Percentiles rank a stretch among this genome's conserved stretches.
phyloP scores from a whole-genome alignment of 2,329 filamentous ascomycete species.

The Scolecobasidium constrictum region DNA sequence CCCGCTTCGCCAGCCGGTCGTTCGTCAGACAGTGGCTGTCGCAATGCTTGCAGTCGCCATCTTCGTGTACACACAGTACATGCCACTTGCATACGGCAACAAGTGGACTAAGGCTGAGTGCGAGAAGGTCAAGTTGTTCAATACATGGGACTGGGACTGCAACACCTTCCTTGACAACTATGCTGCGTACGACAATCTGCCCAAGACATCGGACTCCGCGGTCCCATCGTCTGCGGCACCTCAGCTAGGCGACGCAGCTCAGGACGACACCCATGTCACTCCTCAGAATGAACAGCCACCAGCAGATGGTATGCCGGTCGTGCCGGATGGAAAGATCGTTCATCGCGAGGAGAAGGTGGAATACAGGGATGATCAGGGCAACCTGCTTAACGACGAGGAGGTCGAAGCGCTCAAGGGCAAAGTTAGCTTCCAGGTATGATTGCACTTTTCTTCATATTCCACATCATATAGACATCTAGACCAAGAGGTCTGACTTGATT shows the following conservation, averaged over 20 bases:
- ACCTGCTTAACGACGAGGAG: conserved; percentile 72
- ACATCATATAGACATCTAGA: not conserved
- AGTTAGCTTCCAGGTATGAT: conserved; percentile 61
- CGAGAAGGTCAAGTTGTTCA: conserved; percentile 74
- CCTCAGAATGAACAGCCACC: conserved; percentile 10
- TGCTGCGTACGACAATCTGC: conserved; percentile 7
- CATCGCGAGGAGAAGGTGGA: conserved; percentile 73
- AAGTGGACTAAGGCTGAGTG: conserved; percentile 86
- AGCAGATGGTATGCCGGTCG: conserved; percentile 17
- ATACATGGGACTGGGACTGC: conserved; percentile 96
- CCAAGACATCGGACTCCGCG: conserved; percentile 1
- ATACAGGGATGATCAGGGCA: conserved; percentile 90
- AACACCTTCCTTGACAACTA: conserved; percentile 44
- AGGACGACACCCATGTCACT: conserved; percentile 20
- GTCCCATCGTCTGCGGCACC: conserved; percentile 11
- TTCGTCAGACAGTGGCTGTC: conserved; percentile 66
- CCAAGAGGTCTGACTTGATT: not conserved
- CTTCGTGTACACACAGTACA: conserved; percentile 70
- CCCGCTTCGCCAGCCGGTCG: conserved; percentile 55
- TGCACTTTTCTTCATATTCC: no score
- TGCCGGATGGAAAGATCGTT: conserved; percentile 19
- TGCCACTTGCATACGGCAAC: conserved; percentile 87
- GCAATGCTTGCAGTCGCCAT: conserved; percentile 65
- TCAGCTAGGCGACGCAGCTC: conserved; percentile 23
- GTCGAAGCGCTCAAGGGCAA: conserved; percentile 80